Conservation (phyloP, 148 eudicot species). For the Polygonum aviculare region DNA sequence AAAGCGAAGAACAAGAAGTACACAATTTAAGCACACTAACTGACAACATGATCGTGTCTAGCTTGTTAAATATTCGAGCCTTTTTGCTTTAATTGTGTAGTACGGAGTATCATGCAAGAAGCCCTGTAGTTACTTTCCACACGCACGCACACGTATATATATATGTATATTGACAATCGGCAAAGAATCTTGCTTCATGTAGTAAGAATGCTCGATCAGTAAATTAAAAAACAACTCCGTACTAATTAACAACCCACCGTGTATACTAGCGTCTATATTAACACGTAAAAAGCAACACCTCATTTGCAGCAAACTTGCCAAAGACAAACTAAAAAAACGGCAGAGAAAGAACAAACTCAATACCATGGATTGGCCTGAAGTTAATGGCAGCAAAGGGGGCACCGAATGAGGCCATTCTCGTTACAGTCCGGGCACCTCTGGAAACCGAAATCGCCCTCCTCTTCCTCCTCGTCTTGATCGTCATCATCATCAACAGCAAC, state of each 20-base stretch:
- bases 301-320: neutral
- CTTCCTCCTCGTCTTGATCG: constrained; percentile 1
- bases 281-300: neutral
- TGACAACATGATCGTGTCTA: too few relatives aligned
- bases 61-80: neutral
- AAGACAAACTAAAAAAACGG: neutral
- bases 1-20: neutral
- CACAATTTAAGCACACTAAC: neutral
- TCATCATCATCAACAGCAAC: neutral
- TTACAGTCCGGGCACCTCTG: constrained; percentile 68
- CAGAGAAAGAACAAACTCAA: neutral
- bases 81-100: neutral
- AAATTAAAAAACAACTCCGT: neutral
- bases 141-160: neutral
- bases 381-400: constrained; percentile 58
- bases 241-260: neutral
- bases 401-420: constrained; percentile 81
- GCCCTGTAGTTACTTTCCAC: neutral
- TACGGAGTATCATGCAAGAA: neutral
- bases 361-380: neutral
- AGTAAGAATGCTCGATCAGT: neutral
- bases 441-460: neutral
- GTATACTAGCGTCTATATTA: neutral
- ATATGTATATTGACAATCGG: neutral
- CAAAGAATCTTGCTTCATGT: neutral